Evolutionary conservation across 257 asterid species (phyloP).

Genomic region (Salvia hispanica): DNA sequence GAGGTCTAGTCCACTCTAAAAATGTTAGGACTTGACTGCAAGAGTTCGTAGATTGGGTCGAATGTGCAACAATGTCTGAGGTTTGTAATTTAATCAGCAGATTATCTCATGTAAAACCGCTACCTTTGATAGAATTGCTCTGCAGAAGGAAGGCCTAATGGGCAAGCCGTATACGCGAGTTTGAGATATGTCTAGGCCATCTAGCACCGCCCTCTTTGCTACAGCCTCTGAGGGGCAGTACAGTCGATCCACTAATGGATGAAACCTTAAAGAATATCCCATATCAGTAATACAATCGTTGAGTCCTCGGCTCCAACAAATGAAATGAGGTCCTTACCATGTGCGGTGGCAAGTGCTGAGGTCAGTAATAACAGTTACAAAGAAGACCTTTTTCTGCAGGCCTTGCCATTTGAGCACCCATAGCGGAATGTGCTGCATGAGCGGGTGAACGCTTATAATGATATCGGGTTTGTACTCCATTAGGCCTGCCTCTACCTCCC

Average conservation of each 20-base stretch:
- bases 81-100: too few relatives aligned
- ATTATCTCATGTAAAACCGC: not conserved
- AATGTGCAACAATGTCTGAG: too few relatives aligned
- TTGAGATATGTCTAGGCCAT: constrained; percentile 79
- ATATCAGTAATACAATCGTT: constrained; percentile 26
- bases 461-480: constrained; percentile 97
- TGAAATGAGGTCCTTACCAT: constrained; percentile 51
- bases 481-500: constrained; percentile 97
- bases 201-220: constrained; percentile 75
- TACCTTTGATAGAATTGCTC: constrained; percentile 79
- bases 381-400: constrained; percentile 77
- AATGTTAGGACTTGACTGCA: too few relatives aligned
- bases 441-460: constrained; percentile 96
- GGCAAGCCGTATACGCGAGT: constrained; percentile 85
- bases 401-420: constrained; percentile 97
- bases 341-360: constrained; percentile 95
- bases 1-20: too few relatives aligned
- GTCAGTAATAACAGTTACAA: constrained; percentile 88
- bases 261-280: constrained; percentile 59
- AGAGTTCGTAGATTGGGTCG: too few relatives aligned
- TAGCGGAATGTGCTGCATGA: constrained; percentile 96
- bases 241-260: constrained; percentile 80
- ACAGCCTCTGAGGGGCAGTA: constrained; percentile 92
- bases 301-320: constrained; percentile 1
- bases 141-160: constrained; percentile 83